These are phyloP conservation scores for Euryodendron excelsum DNA, from an alignment of 148 eudicot genomes.

Conservation along the genomic window DNA sequence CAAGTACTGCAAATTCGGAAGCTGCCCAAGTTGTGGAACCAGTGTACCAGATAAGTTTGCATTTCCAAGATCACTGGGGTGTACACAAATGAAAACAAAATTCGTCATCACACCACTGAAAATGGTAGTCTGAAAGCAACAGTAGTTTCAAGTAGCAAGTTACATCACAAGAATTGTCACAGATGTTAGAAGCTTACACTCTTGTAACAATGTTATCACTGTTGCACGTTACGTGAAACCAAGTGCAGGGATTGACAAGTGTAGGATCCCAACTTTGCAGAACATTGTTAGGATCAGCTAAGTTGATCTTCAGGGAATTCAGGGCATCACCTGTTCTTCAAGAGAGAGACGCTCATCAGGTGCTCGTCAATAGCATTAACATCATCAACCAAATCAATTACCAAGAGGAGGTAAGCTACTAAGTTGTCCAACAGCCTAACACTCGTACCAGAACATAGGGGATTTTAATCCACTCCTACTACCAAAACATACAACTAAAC, in stretches of 20 bases:
- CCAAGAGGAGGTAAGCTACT: background rate
- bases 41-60: slow-evolving; percentile 75
- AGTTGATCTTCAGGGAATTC: slow-evolving; percentile 50
- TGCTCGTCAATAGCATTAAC: slow-evolving; percentile 14
- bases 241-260: slow-evolving; percentile 82
- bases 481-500: too few relatives aligned
- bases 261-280: slow-evolving; percentile 86
- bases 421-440: background rate
- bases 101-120: background rate
- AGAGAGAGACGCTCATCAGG: slow-evolving; percentile 18
- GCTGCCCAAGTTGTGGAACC: slow-evolving; percentile 78
- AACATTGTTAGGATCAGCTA: slow-evolving; percentile 74
- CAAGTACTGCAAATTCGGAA: slow-evolving; percentile 71
- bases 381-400: slow-evolving; percentile 6
- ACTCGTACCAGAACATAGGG: background rate
- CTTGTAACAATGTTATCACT: slow-evolving; percentile 68
- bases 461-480: too few relatives aligned
- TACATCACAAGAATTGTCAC: slow-evolving; percentile 2
- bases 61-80: slow-evolving; percentile 76
- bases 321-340: slow-evolving; percentile 72
- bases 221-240: slow-evolving; percentile 93
- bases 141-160: background rate
- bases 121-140: background rate
- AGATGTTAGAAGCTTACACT: slow-evolving; percentile 52
- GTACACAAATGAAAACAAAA: slow-evolving; percentile 7